These are phyloP conservation scores for Penicillium longicatenatum DNA, from an alignment of 495 filamentous ascomycete species.

Conservation along the genomic window DNA sequence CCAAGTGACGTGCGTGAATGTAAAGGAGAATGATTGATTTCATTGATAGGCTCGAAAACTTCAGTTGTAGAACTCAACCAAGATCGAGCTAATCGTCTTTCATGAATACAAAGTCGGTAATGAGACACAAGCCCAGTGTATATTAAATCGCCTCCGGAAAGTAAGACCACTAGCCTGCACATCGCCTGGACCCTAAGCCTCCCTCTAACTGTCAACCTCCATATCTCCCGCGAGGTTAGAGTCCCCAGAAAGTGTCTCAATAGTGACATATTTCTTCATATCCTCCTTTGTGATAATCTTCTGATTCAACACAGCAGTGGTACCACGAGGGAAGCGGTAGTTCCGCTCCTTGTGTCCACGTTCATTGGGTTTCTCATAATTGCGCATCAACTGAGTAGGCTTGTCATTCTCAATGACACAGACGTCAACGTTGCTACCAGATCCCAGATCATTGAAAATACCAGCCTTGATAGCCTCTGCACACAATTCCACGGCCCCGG, in stretches of 20 bases:
- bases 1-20: not conserved
- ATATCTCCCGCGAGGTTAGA: constrained; percentile 76
- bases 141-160: constrained; percentile 19
- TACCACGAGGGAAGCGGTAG: constrained; percentile 86
- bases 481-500: constrained; percentile 81
- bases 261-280: constrained; percentile 90
- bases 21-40: not conserved
- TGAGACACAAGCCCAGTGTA: constrained; percentile 20
- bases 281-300: constrained; percentile 90
- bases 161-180: constrained; percentile 16
- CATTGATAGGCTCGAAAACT: constrained; percentile 6
- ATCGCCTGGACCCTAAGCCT: constrained; percentile 5
- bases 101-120: constrained; percentile 16
- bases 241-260: constrained; percentile 72
- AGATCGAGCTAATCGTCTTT: constrained; percentile 6
- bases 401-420: constrained; percentile 92
- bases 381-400: constrained; percentile 81
- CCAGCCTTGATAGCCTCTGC: constrained; percentile 90
- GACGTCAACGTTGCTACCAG: constrained; percentile 95
- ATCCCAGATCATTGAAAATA: constrained; percentile 99
- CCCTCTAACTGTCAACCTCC: constrained; percentile 79
- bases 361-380: constrained; percentile 90
- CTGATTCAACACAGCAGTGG: constrained; percentile 91
- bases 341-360: constrained; percentile 87
- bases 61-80: not conserved